Conservation (phyloP, 2,329 filamentous ascomycete genomes). For the Chrysoporthe deuterocubensis region DNA sequence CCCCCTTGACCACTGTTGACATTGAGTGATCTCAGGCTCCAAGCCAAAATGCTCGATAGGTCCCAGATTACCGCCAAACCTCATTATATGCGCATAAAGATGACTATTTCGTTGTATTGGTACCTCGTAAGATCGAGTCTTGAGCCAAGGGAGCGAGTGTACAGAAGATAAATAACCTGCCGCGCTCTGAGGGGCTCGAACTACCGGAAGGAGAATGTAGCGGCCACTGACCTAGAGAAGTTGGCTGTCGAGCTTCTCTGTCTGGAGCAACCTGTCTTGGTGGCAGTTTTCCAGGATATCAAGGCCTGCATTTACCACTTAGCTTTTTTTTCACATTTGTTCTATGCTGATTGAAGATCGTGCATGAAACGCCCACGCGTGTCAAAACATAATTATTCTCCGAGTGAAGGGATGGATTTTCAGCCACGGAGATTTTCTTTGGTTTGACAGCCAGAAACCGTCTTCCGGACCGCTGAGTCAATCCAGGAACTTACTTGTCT, state of each 20-base stretch:
- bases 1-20: not conserved
- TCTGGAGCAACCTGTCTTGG: not conserved
- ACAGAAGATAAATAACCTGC: not conserved
- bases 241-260: not conserved
- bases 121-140: not conserved
- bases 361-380: too few species aligned
- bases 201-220: not conserved
- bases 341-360: too few species aligned
- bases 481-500: not conserved
- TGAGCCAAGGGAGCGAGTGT: not conserved
- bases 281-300: not conserved
- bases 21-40: not conserved
- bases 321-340: too few species aligned
- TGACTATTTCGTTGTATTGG: not conserved
- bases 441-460: not conserved
- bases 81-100: not conserved
- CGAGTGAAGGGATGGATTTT: not conserved
- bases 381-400: not conserved
- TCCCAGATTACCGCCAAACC: not conserved
- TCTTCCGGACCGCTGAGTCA: not conserved
- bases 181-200: not conserved
- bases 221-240: not conserved
- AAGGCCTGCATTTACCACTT: too few species aligned
- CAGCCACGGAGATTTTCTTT: not conserved
- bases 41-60: not conserved